Conservation (phyloP, 2,329 filamentous ascomycete species). For the Clonostachys byssicola region DNA sequence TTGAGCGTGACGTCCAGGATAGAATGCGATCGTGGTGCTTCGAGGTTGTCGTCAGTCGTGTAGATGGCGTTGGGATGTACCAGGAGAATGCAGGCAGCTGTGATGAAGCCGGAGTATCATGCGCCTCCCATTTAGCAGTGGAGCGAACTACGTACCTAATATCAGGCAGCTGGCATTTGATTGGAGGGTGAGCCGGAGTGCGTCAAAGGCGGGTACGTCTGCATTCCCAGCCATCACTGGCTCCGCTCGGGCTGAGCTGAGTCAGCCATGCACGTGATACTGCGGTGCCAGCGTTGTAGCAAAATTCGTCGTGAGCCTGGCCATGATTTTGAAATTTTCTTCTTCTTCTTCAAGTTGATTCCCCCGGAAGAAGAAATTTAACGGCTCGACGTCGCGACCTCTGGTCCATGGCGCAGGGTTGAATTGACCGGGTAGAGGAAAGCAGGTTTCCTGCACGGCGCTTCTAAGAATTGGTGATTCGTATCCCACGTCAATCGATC, state of each 20-base stretch:
- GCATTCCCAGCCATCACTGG: too few relatives aligned
- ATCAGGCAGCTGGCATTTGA: too few relatives aligned
- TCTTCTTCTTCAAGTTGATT: conserved; percentile 48
- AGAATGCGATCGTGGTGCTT: background rate
- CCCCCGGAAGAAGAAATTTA: conserved; percentile 49
- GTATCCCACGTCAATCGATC: conserved; percentile 50
- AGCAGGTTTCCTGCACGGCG: conserved; percentile 37
- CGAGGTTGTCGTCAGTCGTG: too few relatives aligned
- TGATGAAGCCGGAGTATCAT: background rate
- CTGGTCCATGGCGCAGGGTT: conserved; percentile 40
- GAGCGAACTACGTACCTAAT: too few relatives aligned
- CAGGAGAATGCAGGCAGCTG: background rate
- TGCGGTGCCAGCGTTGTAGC: too few relatives aligned
- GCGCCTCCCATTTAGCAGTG: too few relatives aligned
- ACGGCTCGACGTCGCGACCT: conserved; percentile 42
- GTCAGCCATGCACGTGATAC: too few relatives aligned
- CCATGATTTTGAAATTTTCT: conserved; percentile 10
- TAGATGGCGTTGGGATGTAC: background rate
- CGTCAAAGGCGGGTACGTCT: too few relatives aligned
- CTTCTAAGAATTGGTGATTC: conserved; percentile 63
- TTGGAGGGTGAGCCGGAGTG: too few relatives aligned
- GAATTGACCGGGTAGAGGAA: conserved; percentile 54
- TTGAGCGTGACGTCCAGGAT: background rate
- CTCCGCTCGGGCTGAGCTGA: too few relatives aligned
- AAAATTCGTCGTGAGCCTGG: too few relatives aligned